phyloP scores from a whole-genome alignment of 108 stramenopile genomes.

The Cyclotella choctawhatcheeana region DNA sequence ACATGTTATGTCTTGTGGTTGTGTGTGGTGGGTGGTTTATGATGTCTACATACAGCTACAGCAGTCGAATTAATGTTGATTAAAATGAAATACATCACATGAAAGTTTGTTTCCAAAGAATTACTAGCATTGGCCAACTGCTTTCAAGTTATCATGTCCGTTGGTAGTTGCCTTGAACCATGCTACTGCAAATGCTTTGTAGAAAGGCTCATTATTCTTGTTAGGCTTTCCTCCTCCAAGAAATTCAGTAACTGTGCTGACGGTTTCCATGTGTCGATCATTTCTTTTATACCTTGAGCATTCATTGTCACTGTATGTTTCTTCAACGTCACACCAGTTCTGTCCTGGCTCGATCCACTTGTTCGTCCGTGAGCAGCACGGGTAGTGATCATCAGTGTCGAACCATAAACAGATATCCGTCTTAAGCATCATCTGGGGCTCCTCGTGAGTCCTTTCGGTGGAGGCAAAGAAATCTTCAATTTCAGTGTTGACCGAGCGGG shows the following conservation, averaged over 20 bases:
- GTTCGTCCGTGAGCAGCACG: constrained; percentile 39
- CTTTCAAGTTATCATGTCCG: constrained; percentile 30
- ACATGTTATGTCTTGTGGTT: no score
- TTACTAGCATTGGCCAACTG: no score
- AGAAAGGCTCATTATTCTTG: constrained; percentile 44
- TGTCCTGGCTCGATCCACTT: no score
- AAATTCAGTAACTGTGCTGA: constrained; percentile 26
- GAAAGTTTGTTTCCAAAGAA: no score
- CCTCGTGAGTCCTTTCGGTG: constrained; percentile 29
- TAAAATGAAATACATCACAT: no score
- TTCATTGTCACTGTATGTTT: constrained; percentile 14
- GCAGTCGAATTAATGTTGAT: no score
- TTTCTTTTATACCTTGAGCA: constrained; percentile 19
- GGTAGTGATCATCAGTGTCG: constrained; percentile 12
- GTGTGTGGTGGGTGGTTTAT: no score
- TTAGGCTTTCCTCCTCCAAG: constrained; percentile 29
- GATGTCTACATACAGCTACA: no score
- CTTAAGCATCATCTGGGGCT: constrained; percentile 46
- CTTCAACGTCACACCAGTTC: constrained; percentile 19
- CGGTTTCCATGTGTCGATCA: constrained; percentile 19
- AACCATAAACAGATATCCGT: constrained; percentile 38
- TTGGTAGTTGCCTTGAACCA: constrained; percentile 43
- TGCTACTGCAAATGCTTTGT: constrained; percentile 29
- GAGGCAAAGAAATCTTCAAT: no score
- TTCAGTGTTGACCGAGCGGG: no score